These are phyloP conservation scores for Globisporangium spiculum DNA, from an alignment of 352 stramenopile species.

Conservation along the genomic window DNA sequence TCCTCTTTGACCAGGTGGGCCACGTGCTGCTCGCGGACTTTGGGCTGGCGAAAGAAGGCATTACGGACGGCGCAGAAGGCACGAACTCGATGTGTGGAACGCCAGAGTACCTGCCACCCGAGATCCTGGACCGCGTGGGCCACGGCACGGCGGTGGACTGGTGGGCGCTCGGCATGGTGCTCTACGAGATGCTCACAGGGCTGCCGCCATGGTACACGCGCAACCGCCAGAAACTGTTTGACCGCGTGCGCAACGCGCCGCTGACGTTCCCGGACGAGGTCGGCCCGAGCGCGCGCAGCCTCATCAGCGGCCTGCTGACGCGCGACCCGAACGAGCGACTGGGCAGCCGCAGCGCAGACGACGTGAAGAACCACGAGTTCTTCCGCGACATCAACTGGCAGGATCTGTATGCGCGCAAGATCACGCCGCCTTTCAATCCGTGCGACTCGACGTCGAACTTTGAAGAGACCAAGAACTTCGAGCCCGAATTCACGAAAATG, in stretches of 20 bases:
- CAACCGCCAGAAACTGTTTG: slow-evolving; percentile 91
- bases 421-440: slow-evolving; percentile 83
- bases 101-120: slow-evolving; percentile 91
- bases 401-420: slow-evolving; percentile 80
- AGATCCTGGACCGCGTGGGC: slow-evolving; percentile 88
- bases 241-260: slow-evolving; percentile 85
- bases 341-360: slow-evolving; percentile 68
- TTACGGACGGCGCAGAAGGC: slow-evolving; percentile 77
- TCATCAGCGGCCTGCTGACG: slow-evolving; percentile 82
- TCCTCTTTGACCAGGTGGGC: slow-evolving; percentile 74
- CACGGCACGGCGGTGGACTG: slow-evolving; percentile 92
- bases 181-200: slow-evolving; percentile 94
- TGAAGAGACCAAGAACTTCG: slow-evolving; percentile 89
- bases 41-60: slow-evolving; percentile 85
- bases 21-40: slow-evolving; percentile 85
- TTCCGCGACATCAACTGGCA: slow-evolving; percentile 83
- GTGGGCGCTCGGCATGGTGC: slow-evolving; percentile 91
- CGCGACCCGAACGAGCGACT: slow-evolving; percentile 79
- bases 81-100: slow-evolving; percentile 90
- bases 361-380: slow-evolving; percentile 86
- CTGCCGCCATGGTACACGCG: slow-evolving; percentile 92
- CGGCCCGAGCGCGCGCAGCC: slow-evolving; percentile 56
- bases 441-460: slow-evolving; percentile 56
- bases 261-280: slow-evolving; percentile 89
- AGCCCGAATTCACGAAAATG: slow-evolving; percentile 90